Evolutionary conservation across 1,284 basidiomycete species (phyloP).

Genomic region (Ustilago cynodontis): DNA sequence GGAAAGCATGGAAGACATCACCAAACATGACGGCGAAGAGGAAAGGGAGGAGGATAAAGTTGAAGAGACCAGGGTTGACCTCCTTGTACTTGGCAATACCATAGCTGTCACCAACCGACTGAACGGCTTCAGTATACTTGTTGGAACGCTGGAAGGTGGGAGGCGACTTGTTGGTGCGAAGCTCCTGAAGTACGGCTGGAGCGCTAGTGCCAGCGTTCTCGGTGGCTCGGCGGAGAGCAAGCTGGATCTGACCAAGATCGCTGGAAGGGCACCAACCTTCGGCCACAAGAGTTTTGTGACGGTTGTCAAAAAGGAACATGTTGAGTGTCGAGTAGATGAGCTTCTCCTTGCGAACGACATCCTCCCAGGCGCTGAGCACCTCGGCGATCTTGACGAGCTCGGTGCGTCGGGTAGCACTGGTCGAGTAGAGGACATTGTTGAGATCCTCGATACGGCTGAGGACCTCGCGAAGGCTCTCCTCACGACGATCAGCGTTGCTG

Average conservation of each 20-base stretch:
- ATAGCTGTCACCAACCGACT: conserved; percentile 97
- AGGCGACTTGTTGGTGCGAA: conserved; percentile 89
- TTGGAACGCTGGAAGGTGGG: conserved; percentile 96
- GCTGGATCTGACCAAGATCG: conserved; percentile 87
- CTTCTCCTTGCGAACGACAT: conserved; percentile 95
- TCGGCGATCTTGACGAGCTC: conserved; percentile 91
- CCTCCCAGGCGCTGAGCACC: conserved; percentile 88
- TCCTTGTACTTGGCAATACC: conserved; percentile 96
- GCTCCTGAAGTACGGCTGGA: conserved; percentile 90
- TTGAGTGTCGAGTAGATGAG: conserved; percentile 76
- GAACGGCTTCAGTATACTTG: conserved; percentile 97
- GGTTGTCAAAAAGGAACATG: conserved; percentile 87
- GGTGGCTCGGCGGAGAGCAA: conserved; percentile 90
- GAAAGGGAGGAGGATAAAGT: conserved; percentile 96
- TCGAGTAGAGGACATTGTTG: conserved; percentile 81
- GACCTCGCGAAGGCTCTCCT: conserved; percentile 89
- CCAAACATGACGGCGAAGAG: conserved; percentile 99
- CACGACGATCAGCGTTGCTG: conserved; percentile 89
- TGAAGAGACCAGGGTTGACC: conserved; percentile 95
- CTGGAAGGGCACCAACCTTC: conserved; percentile 97
- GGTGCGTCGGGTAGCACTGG: conserved; percentile 78
- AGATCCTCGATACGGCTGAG: conserved; percentile 91
- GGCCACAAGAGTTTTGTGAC: conserved; percentile 93
- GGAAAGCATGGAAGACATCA: conserved; percentile 94
- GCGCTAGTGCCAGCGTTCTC: conserved; percentile 93